phyloP scores from a whole-genome alignment of 2,329 filamentous ascomycete species.

The Scleromitrula shiraiana region DNA sequence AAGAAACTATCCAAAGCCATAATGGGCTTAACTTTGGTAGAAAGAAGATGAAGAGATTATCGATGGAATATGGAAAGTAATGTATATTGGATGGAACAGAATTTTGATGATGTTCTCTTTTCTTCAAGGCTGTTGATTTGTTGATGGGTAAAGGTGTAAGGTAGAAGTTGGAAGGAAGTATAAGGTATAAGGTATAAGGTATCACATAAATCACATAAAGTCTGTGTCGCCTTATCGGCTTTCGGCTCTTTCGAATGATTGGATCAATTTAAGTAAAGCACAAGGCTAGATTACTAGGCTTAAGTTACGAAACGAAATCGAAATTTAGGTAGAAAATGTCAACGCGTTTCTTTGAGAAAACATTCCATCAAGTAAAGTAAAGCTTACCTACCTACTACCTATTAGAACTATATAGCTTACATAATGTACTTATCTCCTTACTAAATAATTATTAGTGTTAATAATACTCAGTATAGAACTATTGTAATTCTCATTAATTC shows the following conservation, averaged over 20 bases:
- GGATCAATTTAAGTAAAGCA: not conserved
- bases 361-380: no score
- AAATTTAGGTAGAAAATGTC: no score
- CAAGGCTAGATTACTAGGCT: not conserved
- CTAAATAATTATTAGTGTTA: no score
- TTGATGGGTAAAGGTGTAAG: conserved; percentile 2
- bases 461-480: no score
- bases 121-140: conserved; percentile 9
- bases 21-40: conserved; percentile 32
- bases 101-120: not conserved
- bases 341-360: no score
- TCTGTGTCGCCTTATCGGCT: not conserved
- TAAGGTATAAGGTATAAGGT: conserved; percentile 1
- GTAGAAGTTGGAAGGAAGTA: no score
- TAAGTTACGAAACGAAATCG: no score
- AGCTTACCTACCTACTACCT: no score
- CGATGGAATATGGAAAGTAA: not conserved
- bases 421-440: no score
- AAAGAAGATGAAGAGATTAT: not conserved
- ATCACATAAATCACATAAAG: no score
- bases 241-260: not conserved
- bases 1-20: conserved; percentile 99
- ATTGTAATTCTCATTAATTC: no score
- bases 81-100: not conserved
- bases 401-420: no score